These are phyloP conservation scores for Phytophthora macrochlamydospora DNA, from an alignment of 352 stramenopile species.

Conservation along the genomic window DNA sequence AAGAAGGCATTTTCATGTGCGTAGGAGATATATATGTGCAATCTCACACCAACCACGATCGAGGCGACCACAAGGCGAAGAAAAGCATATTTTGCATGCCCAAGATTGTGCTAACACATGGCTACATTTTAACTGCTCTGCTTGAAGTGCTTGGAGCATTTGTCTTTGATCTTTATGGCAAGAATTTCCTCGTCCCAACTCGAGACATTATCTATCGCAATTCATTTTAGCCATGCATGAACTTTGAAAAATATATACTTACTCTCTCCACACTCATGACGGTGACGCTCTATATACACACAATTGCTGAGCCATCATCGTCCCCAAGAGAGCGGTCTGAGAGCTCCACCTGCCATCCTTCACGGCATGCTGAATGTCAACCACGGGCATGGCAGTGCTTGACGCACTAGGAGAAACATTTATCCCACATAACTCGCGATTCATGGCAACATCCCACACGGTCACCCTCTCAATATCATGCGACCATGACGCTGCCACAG, in stretches of 20 bases:
- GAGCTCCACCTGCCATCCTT: slow-evolving; percentile 28
- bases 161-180: no score
- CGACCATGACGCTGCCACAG: slow-evolving; percentile 36
- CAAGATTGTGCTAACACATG: background rate
- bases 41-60: no score
- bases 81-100: no score
- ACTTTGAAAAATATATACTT: no score
- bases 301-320: slow-evolving; percentile 35
- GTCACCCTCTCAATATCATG: slow-evolving; percentile 30
- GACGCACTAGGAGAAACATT: slow-evolving; percentile 12
- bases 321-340: slow-evolving; percentile 38
- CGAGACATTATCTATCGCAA: no score
- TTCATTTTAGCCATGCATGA: no score
- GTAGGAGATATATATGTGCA: no score
- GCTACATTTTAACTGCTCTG: background rate
- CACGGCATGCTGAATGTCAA: slow-evolving; percentile 48
- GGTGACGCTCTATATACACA: slow-evolving; percentile 26
- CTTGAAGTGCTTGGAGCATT: no score
- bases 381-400: slow-evolving; percentile 19
- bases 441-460: slow-evolving; percentile 29
- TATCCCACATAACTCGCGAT: slow-evolving; percentile 18
- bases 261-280: background rate
- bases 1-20: no score
- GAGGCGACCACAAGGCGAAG: no score
- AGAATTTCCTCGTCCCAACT: no score